Base-by-base conservation (phyloP, 176 grass and related monocot species). In the Carex myosuroides region DNA sequence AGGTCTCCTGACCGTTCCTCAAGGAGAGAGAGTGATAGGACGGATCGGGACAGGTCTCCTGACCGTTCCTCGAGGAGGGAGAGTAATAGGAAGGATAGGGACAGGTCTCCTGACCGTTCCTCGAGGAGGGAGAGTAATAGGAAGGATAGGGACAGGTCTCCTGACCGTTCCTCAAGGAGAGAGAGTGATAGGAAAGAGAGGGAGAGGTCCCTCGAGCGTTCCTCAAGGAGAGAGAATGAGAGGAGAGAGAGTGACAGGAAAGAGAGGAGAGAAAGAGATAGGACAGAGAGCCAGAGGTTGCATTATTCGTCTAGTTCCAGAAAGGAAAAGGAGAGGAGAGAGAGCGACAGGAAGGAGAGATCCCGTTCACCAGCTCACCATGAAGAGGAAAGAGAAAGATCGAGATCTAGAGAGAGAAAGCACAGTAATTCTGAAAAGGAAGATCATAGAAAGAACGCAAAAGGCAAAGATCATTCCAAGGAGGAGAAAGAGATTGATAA, bases 351-450 rank as follows among this genome's bases (percentile, higher is more conserved):
- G 84, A 91, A 82, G 57, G 92, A 91, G 42, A 70, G 74, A n/a
- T 85, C 85, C 60, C 79, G 55, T 60, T 88, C 89, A 29, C 86
- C 26, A 74, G 91, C 86, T 84, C 91, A 89, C 85, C 78, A 91
- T 81, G 84, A 94, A 92, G 42, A 97, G 88, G 86, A 97, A 85
- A 84, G 89, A 84, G 90, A 98, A 89, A 90, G 91, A 87, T 98
- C 95, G 14, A 95, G 91, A 89, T 95, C 96, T 73, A 84, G 86
- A 64, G 96, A 92, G 89, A 93, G 84, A 89, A 93, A 89, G 8
- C 84, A 91, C 62, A 84, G 62, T 42, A 85, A 57, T 60, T 81
- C 86, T 86, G 90, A 90, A 22, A 92, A 91, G 69, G 93, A 90
- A 79, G 89, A 90, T 59, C 86, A 89, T 83, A 91, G 77, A 89